Evolutionary conservation across 2,329 filamentous ascomycete genomes (phyloP).

Genomic region (Monilinia aucupariae): DNA sequence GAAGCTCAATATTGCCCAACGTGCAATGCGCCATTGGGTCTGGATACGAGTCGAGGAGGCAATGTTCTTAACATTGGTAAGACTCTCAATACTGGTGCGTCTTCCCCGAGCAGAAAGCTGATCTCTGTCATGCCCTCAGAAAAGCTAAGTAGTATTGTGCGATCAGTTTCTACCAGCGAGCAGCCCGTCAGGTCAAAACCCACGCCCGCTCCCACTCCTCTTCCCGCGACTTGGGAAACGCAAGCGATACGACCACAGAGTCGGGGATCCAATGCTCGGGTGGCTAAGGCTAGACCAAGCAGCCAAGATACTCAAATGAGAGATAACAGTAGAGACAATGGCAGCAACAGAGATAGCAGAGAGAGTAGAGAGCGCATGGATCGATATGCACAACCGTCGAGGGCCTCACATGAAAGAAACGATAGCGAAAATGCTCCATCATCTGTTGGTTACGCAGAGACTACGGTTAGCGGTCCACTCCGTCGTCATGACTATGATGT

Average conservation of each 20-base stretch:
- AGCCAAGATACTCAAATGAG: constrained; percentile 31
- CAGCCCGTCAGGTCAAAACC: constrained; percentile 35
- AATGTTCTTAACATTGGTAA: constrained; percentile 88
- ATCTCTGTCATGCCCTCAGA: constrained; percentile 48
- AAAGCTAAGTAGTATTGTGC: constrained; percentile 90
- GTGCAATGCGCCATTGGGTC: constrained; percentile 83
- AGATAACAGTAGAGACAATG: constrained; percentile 35
- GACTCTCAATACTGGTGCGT: constrained; percentile 35
- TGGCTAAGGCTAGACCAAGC: constrained; percentile 33
- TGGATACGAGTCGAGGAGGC: constrained; percentile 86
- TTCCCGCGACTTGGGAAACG: constrained; percentile 62
- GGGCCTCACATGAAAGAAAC: constrained; percentile 58
- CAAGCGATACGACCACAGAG: constrained; percentile 52
- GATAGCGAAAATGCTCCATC: constrained; percentile 73
- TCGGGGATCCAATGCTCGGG: constrained; percentile 34
- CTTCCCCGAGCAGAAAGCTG: constrained; percentile 27
- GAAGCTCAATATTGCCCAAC: constrained; percentile 92
- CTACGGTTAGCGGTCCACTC: constrained; percentile 59
- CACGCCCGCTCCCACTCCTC: constrained; percentile 55
- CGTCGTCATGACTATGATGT: constrained; percentile 91
- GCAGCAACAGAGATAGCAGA: constrained; percentile 32
- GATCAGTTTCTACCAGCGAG: constrained; percentile 69
- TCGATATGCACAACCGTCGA: constrained; percentile 35
- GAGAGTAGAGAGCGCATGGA: constrained; percentile 48
- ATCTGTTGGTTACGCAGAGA: constrained; percentile 74